phyloP scores from a whole-genome alignment of 1,284 basidiomycete species.

The Xerocomus amazonicus region DNA sequence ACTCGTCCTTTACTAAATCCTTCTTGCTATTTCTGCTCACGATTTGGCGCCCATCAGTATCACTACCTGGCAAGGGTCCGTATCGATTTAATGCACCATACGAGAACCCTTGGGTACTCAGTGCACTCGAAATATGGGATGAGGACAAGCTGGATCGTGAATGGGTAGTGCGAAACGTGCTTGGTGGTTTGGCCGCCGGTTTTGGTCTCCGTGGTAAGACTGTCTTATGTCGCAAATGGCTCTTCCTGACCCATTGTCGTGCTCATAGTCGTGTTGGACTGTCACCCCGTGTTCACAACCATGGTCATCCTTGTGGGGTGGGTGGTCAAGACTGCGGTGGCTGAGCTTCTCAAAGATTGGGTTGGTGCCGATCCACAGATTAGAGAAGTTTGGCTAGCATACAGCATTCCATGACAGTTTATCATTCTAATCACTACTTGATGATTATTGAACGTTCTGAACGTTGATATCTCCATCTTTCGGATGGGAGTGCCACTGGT shows the following conservation, averaged over 20 bases:
- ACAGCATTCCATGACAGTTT: constrained; percentile 62
- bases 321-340: constrained; percentile 65
- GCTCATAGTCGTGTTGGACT: constrained; percentile 65
- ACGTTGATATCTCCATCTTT: too few relatives aligned
- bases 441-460: background rate
- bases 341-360: constrained; percentile 60
- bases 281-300: constrained; percentile 74
- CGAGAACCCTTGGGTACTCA: constrained; percentile 34
- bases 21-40: constrained; percentile 81
- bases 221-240: background rate
- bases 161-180: constrained; percentile 80
- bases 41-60: constrained; percentile 67
- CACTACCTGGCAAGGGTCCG: constrained; percentile 21
- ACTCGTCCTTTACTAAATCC: constrained; percentile 84
- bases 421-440: background rate
- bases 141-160: constrained; percentile 72
- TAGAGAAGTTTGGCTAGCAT: constrained; percentile 66
- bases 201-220: constrained; percentile 59
- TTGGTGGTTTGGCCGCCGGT: constrained; percentile 81
- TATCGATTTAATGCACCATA: constrained; percentile 28
- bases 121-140: constrained; percentile 50
- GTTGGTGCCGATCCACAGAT: constrained; percentile 51
- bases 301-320: constrained; percentile 76
- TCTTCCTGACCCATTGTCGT: constrained; percentile 24
- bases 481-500: constrained; percentile 10